Base-by-base conservation (phyloP, 805 yeast genomes). In the Ogataea zsoltii region DNA sequence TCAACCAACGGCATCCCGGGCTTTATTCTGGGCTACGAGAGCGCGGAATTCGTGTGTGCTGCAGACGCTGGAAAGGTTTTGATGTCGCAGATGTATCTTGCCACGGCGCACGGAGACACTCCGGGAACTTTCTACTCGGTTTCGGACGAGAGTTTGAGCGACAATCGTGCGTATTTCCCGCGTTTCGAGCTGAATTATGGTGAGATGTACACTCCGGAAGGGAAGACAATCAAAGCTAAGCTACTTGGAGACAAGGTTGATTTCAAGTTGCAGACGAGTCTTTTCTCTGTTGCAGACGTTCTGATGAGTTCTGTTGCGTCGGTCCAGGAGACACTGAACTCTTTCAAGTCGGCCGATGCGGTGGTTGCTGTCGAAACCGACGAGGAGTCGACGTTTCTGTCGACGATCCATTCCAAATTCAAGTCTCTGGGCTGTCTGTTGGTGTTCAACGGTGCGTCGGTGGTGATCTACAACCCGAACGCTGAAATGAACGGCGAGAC, bases 11-110 rank as follows among this genome's bases (percentile, higher is more conserved):
- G 21, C 7, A 47, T 53, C 17, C 89, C 89, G 0, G 97, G 97
- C 10, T 58, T 88, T n/a, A 82, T 86, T 31, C 49, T 81, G 25
- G 97, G 97, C 0, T 88, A 85, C 44, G 88, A 87, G 51, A 69
- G 82, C 14, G 77, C 88, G 16, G 85, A 82, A 50, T 80, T 88
- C 1, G 77, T 82, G 0, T 75, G 83, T 17, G 83, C 82, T 37
- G 76, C 77, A 14, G 71, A 70, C 7, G 64, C 79, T 33, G 96
- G 96, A 2, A 82, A 83, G 50, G 68, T 88, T 32, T 77, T 89
- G 0, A 68, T 88, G 45, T 71, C 78, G 41, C 86, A 83, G 36
- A 85, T 88, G 3, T 89, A 80, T 57, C 54, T 86, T 2, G 79
- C 96, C 0, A 80, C 83, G 2, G 91, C 96, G 0, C 78, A 77